Evolutionary conservation across 345 rosid genomes (phyloP).

Genomic region (Arabis alpina): DNA sequence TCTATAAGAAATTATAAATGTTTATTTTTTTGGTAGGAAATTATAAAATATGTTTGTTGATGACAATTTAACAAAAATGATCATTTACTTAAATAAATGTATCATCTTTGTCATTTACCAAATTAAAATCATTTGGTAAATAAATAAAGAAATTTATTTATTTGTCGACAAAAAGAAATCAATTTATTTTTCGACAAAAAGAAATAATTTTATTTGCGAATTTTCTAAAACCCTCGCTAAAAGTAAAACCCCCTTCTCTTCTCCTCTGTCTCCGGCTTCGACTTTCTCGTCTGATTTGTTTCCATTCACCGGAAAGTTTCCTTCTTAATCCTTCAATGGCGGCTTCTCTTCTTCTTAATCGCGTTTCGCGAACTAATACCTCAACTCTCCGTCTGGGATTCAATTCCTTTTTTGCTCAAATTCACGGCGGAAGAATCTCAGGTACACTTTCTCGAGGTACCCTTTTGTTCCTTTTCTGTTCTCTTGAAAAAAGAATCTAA

Average conservation of each 20-base stretch:
- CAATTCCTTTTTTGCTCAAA: constrained; percentile 38
- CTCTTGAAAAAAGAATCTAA: not conserved
- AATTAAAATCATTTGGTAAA: too few relatives aligned
- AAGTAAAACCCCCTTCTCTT: constrained; percentile 21
- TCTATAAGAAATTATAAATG: too few relatives aligned
- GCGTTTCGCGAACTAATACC: constrained; percentile 26
- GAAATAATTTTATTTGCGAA: too few relatives aligned
- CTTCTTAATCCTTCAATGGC: constrained; percentile 31
- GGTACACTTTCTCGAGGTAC: constrained; percentile 53
- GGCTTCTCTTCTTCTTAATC: constrained; percentile 28
- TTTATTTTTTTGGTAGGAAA: too few relatives aligned
- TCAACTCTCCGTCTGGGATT: constrained; percentile 43
- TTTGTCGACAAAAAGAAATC: too few relatives aligned
- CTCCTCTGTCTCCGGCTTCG: constrained; percentile 21
- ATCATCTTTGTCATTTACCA: too few relatives aligned
- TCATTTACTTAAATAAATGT: too few relatives aligned
- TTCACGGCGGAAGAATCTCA: constrained; percentile 28
- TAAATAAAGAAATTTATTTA: too few relatives aligned
- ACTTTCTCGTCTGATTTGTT: not conserved
- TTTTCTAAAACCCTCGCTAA: constrained; percentile 5
- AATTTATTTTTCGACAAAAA: too few relatives aligned
- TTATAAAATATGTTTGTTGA: too few relatives aligned
- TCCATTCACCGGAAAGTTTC: not conserved
- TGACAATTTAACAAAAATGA: too few relatives aligned
- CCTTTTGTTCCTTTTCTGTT: constrained; percentile 7